Evolutionary conservation across 768 basidiomycete genomes (phyloP).

Genomic region (Tylopilus balloui): DNA sequence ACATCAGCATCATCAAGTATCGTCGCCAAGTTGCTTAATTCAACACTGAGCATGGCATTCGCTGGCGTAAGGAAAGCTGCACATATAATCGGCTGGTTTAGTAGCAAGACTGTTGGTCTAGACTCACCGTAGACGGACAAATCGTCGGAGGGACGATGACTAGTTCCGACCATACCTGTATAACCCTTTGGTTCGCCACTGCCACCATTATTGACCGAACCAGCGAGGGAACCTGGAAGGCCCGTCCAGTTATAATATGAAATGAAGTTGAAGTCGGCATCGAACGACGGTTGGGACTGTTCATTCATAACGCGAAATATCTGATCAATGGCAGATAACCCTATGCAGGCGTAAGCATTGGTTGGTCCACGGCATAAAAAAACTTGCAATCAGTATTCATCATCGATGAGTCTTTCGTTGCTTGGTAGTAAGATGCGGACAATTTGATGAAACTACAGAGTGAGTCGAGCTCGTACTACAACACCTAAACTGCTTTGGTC

Average conservation of each 20-base stretch:
- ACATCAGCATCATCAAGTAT: constrained; percentile 51
- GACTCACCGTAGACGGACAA: constrained; percentile 56
- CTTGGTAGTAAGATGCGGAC: constrained; percentile 65
- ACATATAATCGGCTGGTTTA: neutral
- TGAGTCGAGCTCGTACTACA: constrained; percentile 74
- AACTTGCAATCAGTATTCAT: constrained; percentile 63
- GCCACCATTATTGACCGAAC: constrained; percentile 60
- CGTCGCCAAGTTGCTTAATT: constrained; percentile 54
- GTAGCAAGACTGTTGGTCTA: neutral
- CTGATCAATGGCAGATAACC: constrained; percentile 62
- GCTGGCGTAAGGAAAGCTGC: constrained; percentile 75
- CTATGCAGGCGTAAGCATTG: constrained; percentile 31
- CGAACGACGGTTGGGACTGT: constrained; percentile 69
- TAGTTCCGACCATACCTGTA: constrained; percentile 71
- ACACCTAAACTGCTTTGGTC: neutral
- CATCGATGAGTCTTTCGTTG: constrained; percentile 67
- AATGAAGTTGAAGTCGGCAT: constrained; percentile 65
- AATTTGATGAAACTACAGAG: constrained; percentile 76
- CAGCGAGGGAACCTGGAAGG: constrained; percentile 52
- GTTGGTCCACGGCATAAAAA: neutral
- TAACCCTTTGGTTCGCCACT: constrained; percentile 74
- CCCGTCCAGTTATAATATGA: constrained; percentile 86
- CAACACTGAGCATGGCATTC: constrained; percentile 80
- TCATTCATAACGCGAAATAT: constrained; percentile 75
- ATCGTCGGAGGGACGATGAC: constrained; percentile 75